Evolutionary conservation across 2,329 filamentous ascomycete species (phyloP).

Genomic region (Pyrenophora graminea): DNA sequence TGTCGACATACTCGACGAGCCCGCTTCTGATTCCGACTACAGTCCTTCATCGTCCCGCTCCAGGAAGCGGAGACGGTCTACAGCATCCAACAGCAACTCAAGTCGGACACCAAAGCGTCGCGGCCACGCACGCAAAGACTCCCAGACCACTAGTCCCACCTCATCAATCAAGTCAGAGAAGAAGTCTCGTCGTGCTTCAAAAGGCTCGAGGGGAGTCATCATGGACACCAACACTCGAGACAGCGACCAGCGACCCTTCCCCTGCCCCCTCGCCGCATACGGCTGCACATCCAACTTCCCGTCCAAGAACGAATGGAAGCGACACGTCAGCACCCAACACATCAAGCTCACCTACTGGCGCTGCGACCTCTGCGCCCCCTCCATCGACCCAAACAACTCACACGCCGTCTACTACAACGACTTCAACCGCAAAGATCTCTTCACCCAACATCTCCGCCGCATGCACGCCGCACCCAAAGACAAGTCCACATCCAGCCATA

Average conservation of each 20-base stretch:
- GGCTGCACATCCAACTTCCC: constrained; percentile 74
- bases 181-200: constrained; percentile 20
- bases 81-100: constrained; percentile 29
- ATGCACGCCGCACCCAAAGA: constrained; percentile 69
- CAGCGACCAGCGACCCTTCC: constrained; percentile 60
- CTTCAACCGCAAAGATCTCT: constrained; percentile 93
- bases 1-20: constrained; percentile 33
- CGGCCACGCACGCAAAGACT: constrained; percentile 27
- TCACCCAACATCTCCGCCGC: constrained; percentile 82
- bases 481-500: constrained; percentile 44
- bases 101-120: constrained; percentile 24
- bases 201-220: constrained; percentile 10
- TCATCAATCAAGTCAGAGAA: constrained; percentile 23
- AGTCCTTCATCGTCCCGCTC: constrained; percentile 27
- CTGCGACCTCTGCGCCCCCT: constrained; percentile 66
- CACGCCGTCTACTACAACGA: constrained; percentile 54
- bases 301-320: constrained; percentile 94
- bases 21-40: constrained; percentile 44
- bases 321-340: constrained; percentile 82
- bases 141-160: constrained; percentile 14
- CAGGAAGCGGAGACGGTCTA: constrained; percentile 33
- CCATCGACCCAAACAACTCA: constrained; percentile 38
- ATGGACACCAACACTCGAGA: constrained; percentile 13
- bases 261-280: constrained; percentile 78
- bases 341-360: constrained; percentile 74